These are phyloP conservation scores for Vigna mungo DNA, from an alignment of 306 rosid species.

Conservation along the genomic window DNA sequence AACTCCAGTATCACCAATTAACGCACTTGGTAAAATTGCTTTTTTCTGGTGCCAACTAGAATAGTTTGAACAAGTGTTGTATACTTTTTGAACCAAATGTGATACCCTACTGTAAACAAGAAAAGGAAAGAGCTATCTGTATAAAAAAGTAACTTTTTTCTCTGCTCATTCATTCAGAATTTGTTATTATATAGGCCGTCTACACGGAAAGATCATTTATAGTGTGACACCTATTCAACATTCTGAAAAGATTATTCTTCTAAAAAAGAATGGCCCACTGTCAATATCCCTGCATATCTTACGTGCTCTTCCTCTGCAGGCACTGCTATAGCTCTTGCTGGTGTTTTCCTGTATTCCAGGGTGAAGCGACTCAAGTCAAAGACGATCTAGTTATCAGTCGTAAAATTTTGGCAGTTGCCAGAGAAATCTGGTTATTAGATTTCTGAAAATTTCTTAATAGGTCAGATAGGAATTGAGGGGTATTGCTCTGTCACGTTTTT, in stretches of 20 bases:
- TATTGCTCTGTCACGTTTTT: neutral
- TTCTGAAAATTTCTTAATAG: conserved; percentile 44
- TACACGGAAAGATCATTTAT: too few species aligned
- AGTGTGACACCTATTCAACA: too few species aligned
- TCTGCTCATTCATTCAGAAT: too few species aligned
- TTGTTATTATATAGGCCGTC: too few species aligned
- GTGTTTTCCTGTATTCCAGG: conserved; percentile 94
- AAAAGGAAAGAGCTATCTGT: too few species aligned
- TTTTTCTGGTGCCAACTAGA: conserved; percentile 17
- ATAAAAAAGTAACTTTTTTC: too few species aligned
- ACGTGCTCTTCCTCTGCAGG: conserved; percentile 57
- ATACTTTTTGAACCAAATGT: neutral
- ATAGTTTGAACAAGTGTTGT: neutral
- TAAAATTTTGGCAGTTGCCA: conserved; percentile 44
- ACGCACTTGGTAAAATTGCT: conserved; percentile 71
- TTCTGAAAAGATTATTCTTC: too few species aligned
- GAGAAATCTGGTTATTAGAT: conserved; percentile 17
- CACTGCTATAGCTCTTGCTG: conserved; percentile 87
- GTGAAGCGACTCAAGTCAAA: conserved; percentile 82
- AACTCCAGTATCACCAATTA: conserved; percentile 83
- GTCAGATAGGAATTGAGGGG: conserved; percentile 44
- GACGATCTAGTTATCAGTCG: conserved; percentile 52
- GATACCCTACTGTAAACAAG: too few species aligned
- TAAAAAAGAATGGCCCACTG: too few species aligned
- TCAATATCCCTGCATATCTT: neutral